Base-by-base conservation (phyloP, 1,284 basidiomycete genomes). In the Anthracocystis setariae region DNA sequence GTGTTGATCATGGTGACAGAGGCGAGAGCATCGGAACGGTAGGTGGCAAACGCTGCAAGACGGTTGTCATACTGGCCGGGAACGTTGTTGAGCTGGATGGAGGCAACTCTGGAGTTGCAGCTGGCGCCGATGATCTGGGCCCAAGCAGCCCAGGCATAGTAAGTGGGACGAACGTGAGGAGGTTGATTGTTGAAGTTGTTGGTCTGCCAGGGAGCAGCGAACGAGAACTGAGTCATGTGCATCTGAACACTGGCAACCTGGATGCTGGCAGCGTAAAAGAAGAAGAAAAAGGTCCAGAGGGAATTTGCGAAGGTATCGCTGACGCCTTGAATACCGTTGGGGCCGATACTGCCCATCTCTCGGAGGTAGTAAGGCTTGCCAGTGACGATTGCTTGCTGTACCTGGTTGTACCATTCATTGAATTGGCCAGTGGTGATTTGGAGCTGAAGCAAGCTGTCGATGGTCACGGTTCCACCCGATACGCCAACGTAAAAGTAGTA, bases 201-300 rank as follows among this genome's bases (percentile, higher is more conserved):
- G 32, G 71, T 73, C 40, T 71, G 73, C 76, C 76, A 78, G 9
- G 76, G 74, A 8, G 76, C 55, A 25, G 51, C 66, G 5, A 54
- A 44, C 3, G 76, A 78, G 45, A 55, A 59, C 35, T 73, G 60
- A 21, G 73, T 74, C 67, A 76, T 68, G 54, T 78, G 76, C 67
- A 78, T 78, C 60, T 78, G 76, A 5, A 78, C 76, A 25, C 60
- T 68, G 44, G 58, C 55, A 27, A 78, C 55, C 51, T 71, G 54
- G 39, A 69, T 55, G 46, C 67, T 78, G 10, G 76, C 70, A 27
- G 76, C 76, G 40, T 59, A 78, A 33, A 78, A 62, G 64, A 76
- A 74, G 51, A 78, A 78, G 67, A 76, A 74, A 53, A 78, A 43
- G 20, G 71, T 71, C 76, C 76, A 78, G 12, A 78, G 72, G 15